A percentile compares a stretch with the other conserved stretches of the same genome.
phyloP scores from a whole-genome alignment of 495 filamentous ascomycete genomes.

The Aspergillus asperescens region DNA sequence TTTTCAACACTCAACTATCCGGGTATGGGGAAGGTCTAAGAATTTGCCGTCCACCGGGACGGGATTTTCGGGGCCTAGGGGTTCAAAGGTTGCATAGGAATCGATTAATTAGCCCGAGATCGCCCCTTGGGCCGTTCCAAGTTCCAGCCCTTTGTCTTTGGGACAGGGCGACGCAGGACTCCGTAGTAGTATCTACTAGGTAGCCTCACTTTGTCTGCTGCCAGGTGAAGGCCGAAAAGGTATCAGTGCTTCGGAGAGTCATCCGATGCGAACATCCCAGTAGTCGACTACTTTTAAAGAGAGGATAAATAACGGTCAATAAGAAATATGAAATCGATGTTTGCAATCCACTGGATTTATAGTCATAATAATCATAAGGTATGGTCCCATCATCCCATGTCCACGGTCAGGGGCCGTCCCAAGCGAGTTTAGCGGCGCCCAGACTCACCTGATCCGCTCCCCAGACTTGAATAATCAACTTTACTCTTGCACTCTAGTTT shows the following conservation, averaged over 20 bases:
- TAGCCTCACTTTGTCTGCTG: conserved; percentile 7
- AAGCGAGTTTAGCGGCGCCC: neutral
- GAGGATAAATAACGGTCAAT: neutral
- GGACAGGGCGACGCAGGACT: neutral
- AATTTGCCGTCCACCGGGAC: neutral
- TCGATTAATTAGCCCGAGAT: conserved; percentile 5
- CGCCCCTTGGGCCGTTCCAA: conserved; percentile 1
- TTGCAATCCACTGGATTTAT: neutral
- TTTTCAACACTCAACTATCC: neutral
- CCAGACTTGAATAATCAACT: neutral
- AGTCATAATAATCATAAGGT: too few relatives aligned
- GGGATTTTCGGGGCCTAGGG: conserved; percentile 3
- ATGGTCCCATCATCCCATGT: neutral
- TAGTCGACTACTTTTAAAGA: neutral
- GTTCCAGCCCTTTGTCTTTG: neutral
- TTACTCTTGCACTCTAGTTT: neutral
- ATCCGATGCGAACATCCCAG: neutral
- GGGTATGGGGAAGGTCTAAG: neutral
- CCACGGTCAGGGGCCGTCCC: neutral
- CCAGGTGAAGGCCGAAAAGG: neutral
- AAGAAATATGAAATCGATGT: neutral
- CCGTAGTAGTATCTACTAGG: too few relatives aligned
- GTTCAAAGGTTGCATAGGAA: neutral
- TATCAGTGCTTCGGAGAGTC: neutral
- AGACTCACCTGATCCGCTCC: conserved; percentile 1